Evolutionary conservation across 345 rosid genomes (phyloP), one percentile per base, ranked within the genome.

Genomic region (Melaleuca alternifolia): DNA sequence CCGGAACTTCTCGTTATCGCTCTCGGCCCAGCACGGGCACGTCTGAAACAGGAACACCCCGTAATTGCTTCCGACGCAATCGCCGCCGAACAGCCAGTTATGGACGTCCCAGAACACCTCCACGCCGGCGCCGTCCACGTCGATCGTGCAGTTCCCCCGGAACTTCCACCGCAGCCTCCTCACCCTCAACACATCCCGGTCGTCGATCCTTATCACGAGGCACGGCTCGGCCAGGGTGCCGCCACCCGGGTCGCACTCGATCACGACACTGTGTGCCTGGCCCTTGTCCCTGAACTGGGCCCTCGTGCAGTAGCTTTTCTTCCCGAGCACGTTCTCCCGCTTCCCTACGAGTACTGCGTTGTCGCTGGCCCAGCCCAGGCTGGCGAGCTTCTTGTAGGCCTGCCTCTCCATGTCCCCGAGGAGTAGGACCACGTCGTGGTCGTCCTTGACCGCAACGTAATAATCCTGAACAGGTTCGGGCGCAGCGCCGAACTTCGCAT

Each of bases 41-140:
- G 94, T 92, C 89, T 95, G 97, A 89, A 97, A 97, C 96, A 97
- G 94, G 85, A 97, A 97, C 81, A 97, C 98, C 3, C 97, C 98
- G 86, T 94, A 95, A 41, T 83, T 83, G 41, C 26, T 83, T 23
- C 84, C 84, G 9, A 53, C 56, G 6, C 53, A 50, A 30, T 83
- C 84, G 41, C 56, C 37, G 11, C 98, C 96, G 90, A 96, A 97
- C n/a, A 97, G 91, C 99, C 99, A 97, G 83, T 92, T 95, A 83
- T 97, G 94, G 77, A 97, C 97, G 91, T 97, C 99, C 99, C 99
- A 97, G 13, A 92, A 92, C 88, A 97, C 96, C 88, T 97, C 98
- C 41, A 97, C 97, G 14, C 94, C 92, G 21, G 93, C 88, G 83
- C 96, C 98, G 91, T 97, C 98, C 83, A 96, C 97, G 89, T 92